These are phyloP conservation scores for Paecilomyces sp. DNA, from an alignment of 2,329 filamentous ascomycete genomes.

Conservation along the genomic window DNA sequence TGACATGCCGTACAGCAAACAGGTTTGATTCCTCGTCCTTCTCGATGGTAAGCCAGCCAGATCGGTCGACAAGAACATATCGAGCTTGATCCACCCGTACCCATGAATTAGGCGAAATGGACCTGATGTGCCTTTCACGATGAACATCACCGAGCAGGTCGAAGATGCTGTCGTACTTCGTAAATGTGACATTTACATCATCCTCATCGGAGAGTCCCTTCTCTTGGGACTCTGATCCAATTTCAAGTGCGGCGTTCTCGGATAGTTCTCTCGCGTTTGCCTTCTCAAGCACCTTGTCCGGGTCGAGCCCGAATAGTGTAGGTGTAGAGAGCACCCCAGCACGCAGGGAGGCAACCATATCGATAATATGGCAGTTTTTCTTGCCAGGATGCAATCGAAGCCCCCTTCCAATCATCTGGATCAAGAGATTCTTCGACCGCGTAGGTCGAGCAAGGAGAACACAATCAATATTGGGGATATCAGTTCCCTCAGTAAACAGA, in stretches of 20 bases:
- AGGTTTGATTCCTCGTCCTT: constrained; percentile 12
- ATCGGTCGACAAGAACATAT: constrained; percentile 63
- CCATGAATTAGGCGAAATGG: constrained; percentile 72
- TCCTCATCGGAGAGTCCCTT: constrained; percentile 6
- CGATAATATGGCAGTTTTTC: constrained; percentile 85
- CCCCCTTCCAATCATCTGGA: constrained; percentile 96
- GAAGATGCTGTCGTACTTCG: constrained; percentile 85
- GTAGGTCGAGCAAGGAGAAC: constrained; percentile 83
- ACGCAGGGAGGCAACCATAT: constrained; percentile 82
- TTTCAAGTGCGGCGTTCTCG: constrained; percentile 30
- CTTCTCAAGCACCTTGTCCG: constrained; percentile 65
- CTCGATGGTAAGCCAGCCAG: constrained; percentile 54
- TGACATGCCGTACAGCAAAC: constrained; percentile 27
- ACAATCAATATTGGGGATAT: constrained; percentile 96
- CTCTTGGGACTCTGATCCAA: neutral
- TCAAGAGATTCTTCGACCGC: constrained; percentile 80
- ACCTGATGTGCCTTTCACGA: constrained; percentile 69
- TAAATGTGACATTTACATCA: constrained; percentile 61
- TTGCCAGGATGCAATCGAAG: constrained; percentile 79
- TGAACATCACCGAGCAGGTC: constrained; percentile 80
- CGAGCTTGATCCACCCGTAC: constrained; percentile 64
- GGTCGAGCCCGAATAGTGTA: constrained; percentile 87
- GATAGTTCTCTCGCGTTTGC: constrained; percentile 58
- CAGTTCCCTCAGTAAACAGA: constrained; percentile 94
- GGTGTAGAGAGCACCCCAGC: constrained; percentile 85